Conservation (phyloP, 192 early-diverging fungal genomes). For the Coemansia aciculifera region DNA sequence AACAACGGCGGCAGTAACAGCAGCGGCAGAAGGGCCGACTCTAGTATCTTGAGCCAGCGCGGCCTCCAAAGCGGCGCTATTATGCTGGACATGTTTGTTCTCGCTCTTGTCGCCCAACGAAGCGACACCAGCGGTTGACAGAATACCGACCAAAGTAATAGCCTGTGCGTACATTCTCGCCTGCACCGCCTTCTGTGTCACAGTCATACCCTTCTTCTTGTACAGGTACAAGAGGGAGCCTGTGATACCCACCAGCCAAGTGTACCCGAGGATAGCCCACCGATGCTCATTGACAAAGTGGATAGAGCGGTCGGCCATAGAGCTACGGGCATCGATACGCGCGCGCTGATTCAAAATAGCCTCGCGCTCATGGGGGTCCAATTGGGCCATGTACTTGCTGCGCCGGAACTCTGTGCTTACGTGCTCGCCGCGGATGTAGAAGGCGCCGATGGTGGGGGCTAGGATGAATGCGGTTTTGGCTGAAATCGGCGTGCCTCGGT, state of each 20-base stretch:
- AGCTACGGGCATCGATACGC: conserved; percentile 15
- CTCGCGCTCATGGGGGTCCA: conserved; percentile 34
- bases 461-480: conserved; percentile 54
- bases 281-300: conserved; percentile 43
- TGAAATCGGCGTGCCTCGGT: conserved; percentile 46
- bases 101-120: conserved; percentile 33
- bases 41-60: conserved; percentile 38
- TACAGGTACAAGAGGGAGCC: conserved; percentile 42
- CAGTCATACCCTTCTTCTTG: conserved; percentile 56
- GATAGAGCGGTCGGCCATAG: conserved; percentile 15
- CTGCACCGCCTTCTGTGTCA: conserved; percentile 67
- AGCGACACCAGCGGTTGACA: conserved; percentile 61
- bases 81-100: conserved; percentile 23
- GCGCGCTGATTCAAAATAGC: conserved; percentile 3
- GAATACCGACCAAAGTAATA: conserved; percentile 61
- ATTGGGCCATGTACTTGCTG: conserved; percentile 26
- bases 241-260: conserved; percentile 53
- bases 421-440: conserved; percentile 54
- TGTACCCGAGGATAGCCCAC: conserved; percentile 54
- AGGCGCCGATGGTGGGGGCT: conserved; percentile 44
- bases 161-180: conserved; percentile 74
- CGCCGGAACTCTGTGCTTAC: conserved; percentile 40
- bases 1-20: neutral
- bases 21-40: neutral
- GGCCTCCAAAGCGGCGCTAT: conserved; percentile 47